Evolutionary conservation across 192 early-diverging fungal species (phyloP).

Genomic region (Rhizoclosmatium globosum): DNA sequence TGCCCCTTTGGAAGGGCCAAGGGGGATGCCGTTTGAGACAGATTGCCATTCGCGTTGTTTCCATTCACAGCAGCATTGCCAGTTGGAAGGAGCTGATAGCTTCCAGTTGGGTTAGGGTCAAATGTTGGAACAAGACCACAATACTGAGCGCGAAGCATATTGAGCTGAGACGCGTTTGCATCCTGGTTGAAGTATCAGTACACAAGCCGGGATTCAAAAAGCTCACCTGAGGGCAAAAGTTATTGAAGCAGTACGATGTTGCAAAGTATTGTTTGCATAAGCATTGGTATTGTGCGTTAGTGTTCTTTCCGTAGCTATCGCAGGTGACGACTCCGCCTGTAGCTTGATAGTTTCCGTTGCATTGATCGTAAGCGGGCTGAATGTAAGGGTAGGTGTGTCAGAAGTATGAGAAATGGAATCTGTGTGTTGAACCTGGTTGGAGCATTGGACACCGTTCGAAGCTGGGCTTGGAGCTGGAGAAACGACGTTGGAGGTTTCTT

Average conservation of each 20-base stretch:
- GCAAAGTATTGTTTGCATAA: slow-evolving; percentile 1
- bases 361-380: slow-evolving; percentile 1
- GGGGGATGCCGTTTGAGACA: neutral
- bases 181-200: neutral
- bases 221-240: neutral
- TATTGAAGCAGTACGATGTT: neutral
- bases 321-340: neutral
- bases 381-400: neutral
- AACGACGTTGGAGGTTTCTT: too few relatives aligned
- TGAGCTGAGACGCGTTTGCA: neutral
- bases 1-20: neutral
- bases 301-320: neutral
- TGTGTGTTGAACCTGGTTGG: neutral
- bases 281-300: neutral
- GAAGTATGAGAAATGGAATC: neutral
- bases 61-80: neutral
- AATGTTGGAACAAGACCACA: neutral
- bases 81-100: neutral
- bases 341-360: neutral
- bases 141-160: neutral
- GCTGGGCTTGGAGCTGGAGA: too few relatives aligned
- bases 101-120: neutral
- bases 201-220: neutral
- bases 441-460: too few relatives aligned
- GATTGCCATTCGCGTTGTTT: neutral